Evolutionary conservation across 1,284 basidiomycete genomes (phyloP).

Genomic region (Ustilago esculenta): DNA sequence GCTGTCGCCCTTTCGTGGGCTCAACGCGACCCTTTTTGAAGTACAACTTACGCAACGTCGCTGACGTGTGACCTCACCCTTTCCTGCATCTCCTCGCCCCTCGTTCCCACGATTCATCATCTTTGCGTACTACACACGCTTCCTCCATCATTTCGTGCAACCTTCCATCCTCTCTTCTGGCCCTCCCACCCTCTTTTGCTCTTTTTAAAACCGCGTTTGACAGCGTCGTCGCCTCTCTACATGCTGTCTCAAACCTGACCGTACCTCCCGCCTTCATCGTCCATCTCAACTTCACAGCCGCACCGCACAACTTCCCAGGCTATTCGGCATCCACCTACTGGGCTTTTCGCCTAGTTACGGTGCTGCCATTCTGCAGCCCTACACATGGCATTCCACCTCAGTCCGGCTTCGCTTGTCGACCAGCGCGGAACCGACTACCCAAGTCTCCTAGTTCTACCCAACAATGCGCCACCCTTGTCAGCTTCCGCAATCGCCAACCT

Average conservation of each 20-base stretch:
- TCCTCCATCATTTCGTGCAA: background rate
- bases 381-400: slow-evolving; percentile 30
- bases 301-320: background rate
- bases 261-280: background rate
- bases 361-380: background rate
- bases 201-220: background rate
- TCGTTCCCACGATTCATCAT: no score
- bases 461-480: background rate
- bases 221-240: background rate
- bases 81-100: no score
- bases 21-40: no score
- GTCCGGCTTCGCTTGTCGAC: slow-evolving; percentile 33
- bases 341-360: slow-evolving; percentile 10
- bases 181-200: no score
- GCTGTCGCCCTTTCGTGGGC: no score
- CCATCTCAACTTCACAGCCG: background rate
- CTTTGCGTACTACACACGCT: no score
- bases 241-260: slow-evolving; percentile 4
- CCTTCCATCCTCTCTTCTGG: no score
- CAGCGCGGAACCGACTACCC: slow-evolving; percentile 15
- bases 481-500: slow-evolving; percentile 2
- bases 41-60: no score
- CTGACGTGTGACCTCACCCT: no score
- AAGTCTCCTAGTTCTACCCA: slow-evolving; percentile 2
- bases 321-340: slow-evolving; percentile 12